phyloP scores from a whole-genome alignment of 1,284 basidiomycete genomes.

The Ganoderma sinense region DNA sequence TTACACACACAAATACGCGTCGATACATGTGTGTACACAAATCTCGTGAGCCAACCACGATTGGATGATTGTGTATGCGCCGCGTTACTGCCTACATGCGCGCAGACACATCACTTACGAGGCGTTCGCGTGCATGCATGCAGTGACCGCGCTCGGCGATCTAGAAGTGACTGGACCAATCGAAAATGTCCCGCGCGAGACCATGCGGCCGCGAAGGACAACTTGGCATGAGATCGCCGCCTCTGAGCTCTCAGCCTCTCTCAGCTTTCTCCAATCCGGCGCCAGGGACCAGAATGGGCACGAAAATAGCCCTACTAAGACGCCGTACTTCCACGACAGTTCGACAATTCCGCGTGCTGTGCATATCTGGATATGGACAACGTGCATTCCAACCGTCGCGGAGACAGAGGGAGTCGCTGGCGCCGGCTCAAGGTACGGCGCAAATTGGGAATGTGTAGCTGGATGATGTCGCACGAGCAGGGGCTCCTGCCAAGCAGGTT shows the following conservation, averaged over 20 bases:
- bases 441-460: background rate
- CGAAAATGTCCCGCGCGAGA: background rate
- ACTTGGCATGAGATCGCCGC: background rate
- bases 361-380: background rate
- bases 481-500: background rate
- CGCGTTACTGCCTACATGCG: background rate
- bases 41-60: background rate
- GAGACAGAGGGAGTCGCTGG: background rate
- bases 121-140: background rate
- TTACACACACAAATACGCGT: background rate
- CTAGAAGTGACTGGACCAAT: background rate
- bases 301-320: background rate
- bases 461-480: background rate
- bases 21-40: background rate
- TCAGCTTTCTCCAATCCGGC: background rate
- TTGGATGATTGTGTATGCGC: background rate
- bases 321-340: background rate
- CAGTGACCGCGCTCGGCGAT: background rate
- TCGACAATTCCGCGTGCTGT: background rate
- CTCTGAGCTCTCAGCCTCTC: background rate
- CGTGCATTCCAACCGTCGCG: background rate
- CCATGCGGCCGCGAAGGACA: background rate
- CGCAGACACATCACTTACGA: background rate
- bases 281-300: background rate
- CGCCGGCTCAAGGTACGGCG: background rate